Base-by-base conservation (phyloP, 495 filamentous ascomycete species). In the Aspergillus cristatus region DNA sequence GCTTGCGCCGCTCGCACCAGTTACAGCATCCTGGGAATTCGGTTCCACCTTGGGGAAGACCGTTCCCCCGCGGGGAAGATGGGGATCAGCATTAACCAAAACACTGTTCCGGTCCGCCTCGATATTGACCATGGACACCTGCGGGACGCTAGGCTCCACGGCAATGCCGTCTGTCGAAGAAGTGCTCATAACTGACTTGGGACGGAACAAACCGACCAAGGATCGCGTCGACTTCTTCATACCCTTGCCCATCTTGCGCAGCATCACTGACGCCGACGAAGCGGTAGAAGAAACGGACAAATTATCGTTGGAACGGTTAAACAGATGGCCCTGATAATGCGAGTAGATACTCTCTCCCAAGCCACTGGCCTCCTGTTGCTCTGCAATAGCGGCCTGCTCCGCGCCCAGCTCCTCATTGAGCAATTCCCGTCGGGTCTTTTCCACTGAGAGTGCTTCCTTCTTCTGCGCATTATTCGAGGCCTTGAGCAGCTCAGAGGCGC, bases 241-340 rank as follows among this genome's bases (percentile, higher is more conserved):
- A 14, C 93, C 89, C 42, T 86, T 84, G 49, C 91, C 93, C 93
- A 99, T 97, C 70, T 99, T 99, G 18, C 91, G 79, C 52, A 99
- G 89, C 91, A 99, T 99, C 45, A 99, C 82, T 25, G 93, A 97
- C 16, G 91, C 91, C 14, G 91, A 99, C 6, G 93, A 97, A 18
- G 91, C 91, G 13, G 91, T 97, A 10, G 93, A 97, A 3, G 90
- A 96, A 38, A 99, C 87, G 2, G 93, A 97, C 12, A 99, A 58
- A 43, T 97, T 95, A 63, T 99, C 91, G 6, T 88, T 97, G 18
- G 91, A 98, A 16, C 87, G 84, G 15, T 80, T 72, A 58, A 96
- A 96, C 42, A 90, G 75, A 43, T 81, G 78, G 13, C 81, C 81
- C 45, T 91, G 87, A 18, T 89, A 86, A 36, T 57, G 54, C 28